phyloP scores from a whole-genome alignment of 768 basidiomycete species.

The Podaxis pistillaris region DNA sequence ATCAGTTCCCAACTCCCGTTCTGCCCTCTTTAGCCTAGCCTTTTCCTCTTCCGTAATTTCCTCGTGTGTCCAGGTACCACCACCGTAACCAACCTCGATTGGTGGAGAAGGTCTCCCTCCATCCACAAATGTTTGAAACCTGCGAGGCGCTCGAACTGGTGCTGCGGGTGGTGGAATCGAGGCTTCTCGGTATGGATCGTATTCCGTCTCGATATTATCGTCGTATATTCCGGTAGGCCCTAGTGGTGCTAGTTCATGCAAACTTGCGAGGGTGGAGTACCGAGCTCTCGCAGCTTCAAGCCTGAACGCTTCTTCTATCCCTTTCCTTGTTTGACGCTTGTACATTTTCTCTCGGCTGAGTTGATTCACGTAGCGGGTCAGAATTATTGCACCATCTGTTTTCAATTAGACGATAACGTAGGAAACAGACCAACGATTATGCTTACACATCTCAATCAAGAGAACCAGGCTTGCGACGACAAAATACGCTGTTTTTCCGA shows the following conservation, averaged over 20 bases:
- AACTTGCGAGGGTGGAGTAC: constrained; percentile 8
- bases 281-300: constrained; percentile 25
- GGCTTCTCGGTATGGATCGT: constrained; percentile 39
- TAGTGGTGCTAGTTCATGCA: constrained; percentile 23
- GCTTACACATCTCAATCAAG: constrained; percentile 57
- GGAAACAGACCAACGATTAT: constrained; percentile 2
- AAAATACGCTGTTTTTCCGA: constrained; percentile 46
- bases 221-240: constrained; percentile 18
- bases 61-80: constrained; percentile 34
- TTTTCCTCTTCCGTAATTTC: constrained; percentile 34
- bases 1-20: constrained; percentile 15
- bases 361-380: constrained; percentile 52
- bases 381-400: constrained; percentile 53
- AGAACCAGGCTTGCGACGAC: constrained; percentile 44
- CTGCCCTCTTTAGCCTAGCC: constrained; percentile 21
- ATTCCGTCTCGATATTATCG: constrained; percentile 25
- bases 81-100: constrained; percentile 33
- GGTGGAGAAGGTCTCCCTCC: constrained; percentile 18
- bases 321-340: constrained; percentile 33
- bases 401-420: constrained; percentile 7
- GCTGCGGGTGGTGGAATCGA: constrained; percentile 13
- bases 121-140: constrained; percentile 12
- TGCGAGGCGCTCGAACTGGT: constrained; percentile 4
- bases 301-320: constrained; percentile 35
- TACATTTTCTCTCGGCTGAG: constrained; percentile 49